These are phyloP conservation scores for Pyricularia sp. DNA, from an alignment of 2,329 filamentous ascomycete genomes.

Conservation along the genomic window DNA sequence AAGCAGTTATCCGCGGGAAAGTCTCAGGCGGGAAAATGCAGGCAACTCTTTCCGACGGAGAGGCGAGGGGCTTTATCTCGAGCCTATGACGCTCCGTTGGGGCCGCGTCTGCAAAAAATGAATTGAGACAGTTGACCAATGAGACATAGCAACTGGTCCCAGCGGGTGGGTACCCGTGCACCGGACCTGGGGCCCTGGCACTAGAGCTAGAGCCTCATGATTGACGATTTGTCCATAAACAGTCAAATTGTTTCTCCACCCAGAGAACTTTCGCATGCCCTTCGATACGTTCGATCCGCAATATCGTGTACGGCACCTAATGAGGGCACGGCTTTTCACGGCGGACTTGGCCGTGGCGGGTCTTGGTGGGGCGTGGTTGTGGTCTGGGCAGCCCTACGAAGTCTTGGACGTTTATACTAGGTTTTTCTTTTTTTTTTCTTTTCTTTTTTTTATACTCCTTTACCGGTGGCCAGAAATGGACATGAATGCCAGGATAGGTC, in stretches of 20 bases:
- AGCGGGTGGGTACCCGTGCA: neutral
- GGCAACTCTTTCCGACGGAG: neutral
- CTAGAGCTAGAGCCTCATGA: neutral
- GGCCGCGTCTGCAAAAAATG: too few relatives aligned
- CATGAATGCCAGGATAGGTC: neutral
- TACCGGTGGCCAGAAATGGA: neutral
- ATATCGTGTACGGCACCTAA: too few relatives aligned
- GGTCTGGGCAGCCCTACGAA: neutral
- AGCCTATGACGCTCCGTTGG: neutral
- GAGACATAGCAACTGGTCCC: neutral
- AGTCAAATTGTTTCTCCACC: neutral
- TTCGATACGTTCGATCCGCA: neutral
- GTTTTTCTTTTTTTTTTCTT: neutral
- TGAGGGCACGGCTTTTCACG: too few relatives aligned
- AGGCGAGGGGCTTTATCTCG: neutral
- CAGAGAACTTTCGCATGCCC: neutral
- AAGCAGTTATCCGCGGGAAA: neutral
- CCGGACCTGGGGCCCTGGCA: neutral
- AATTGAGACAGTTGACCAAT: neutral
- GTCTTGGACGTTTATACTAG: neutral
- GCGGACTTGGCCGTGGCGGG: neutral
- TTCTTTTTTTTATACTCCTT: neutral
- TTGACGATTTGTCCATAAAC: neutral
- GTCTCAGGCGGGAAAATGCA: neutral
- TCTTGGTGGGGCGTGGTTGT: neutral